Conservation (phyloP, 371 early-diverging fungal species). For the Umbelopsis sp. region DNA sequence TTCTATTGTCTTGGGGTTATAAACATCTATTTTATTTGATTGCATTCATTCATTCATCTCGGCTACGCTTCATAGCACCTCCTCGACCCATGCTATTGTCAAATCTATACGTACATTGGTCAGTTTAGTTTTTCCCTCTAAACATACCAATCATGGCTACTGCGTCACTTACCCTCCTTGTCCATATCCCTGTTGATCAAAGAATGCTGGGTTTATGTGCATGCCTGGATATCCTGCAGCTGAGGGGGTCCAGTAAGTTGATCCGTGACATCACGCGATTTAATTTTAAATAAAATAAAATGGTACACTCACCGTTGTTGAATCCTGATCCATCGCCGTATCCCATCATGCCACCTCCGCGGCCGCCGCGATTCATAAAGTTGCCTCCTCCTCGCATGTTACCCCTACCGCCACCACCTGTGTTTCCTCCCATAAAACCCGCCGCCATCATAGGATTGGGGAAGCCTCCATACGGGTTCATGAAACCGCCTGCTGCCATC, state of each 20-base stretch:
- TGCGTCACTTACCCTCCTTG: constrained; percentile 1
- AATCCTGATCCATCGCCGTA: constrained; percentile 31
- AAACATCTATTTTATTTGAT: background rate
- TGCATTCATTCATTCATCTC: constrained; percentile 5
- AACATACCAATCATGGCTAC: background rate
- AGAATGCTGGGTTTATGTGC: constrained; percentile 58
- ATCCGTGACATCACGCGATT: background rate
- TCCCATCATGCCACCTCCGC: constrained; percentile 38
- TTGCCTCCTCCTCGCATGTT: constrained; percentile 29
- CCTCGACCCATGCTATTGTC: constrained; percentile 12
- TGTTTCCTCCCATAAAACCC: constrained; percentile 35
- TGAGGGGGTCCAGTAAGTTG: background rate
- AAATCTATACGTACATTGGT: background rate
- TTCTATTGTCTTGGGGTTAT: background rate
- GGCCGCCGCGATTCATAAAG: constrained; percentile 34
- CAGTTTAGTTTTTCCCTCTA: background rate
- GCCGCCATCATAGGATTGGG: constrained; percentile 34
- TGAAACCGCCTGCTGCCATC: constrained; percentile 31
- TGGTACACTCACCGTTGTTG: constrained; percentile 23
- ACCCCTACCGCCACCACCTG: constrained; percentile 24
- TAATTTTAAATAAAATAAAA: no score
- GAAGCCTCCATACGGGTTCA: constrained; percentile 35
- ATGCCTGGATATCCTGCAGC: constrained; percentile 38
- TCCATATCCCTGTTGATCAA: constrained; percentile 38
- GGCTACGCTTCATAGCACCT: constrained; percentile 14